phyloP scores from a whole-genome alignment of 208 protist genomes.

The Acanthamoeba lugdunensis region DNA sequence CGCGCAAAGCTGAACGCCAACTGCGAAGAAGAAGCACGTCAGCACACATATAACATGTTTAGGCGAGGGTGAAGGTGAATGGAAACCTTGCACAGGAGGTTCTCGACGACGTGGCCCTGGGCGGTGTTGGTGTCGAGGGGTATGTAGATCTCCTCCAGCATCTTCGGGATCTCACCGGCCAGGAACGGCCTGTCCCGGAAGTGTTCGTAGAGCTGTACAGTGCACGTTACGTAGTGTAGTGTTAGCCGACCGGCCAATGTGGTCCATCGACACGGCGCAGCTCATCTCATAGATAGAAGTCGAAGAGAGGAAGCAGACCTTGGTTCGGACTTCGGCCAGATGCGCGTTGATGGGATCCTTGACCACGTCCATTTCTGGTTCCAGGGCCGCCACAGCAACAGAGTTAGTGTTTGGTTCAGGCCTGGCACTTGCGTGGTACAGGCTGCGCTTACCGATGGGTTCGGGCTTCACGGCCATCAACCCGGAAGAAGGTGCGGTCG shows the following conservation, averaged over 20 bases:
- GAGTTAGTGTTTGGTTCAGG: not conserved
- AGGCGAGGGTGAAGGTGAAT: not conserved
- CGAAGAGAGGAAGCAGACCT: not conserved
- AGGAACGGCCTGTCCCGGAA: slow-evolving; percentile 10
- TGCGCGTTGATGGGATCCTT: slow-evolving; percentile 8
- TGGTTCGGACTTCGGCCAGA: not conserved
- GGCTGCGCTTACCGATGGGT: not conserved
- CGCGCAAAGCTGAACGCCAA: slow-evolving; percentile 14
- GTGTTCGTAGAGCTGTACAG: not conserved
- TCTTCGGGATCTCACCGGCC: not conserved
- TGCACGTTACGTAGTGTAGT: too few relatives aligned
- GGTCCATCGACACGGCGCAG: too few relatives aligned
- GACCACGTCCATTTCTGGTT: not conserved
- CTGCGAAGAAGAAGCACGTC: not conserved
- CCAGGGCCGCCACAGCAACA: not conserved
- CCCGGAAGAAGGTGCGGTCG: not conserved
- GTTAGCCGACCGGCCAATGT: too few relatives aligned
- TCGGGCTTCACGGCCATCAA: not conserved
- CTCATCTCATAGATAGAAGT: too few relatives aligned
- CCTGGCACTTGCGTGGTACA: not conserved
- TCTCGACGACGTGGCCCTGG: not conserved
- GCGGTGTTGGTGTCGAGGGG: not conserved
- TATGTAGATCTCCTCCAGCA: slow-evolving; percentile 31
- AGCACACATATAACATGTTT: not conserved
- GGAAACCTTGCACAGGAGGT: not conserved